Percentiles rank a stretch among this genome's conserved stretches.
Evolutionary conservation across 371 early-diverging fungal genomes (phyloP).

Genomic region (Sporodiniella umbellata): DNA sequence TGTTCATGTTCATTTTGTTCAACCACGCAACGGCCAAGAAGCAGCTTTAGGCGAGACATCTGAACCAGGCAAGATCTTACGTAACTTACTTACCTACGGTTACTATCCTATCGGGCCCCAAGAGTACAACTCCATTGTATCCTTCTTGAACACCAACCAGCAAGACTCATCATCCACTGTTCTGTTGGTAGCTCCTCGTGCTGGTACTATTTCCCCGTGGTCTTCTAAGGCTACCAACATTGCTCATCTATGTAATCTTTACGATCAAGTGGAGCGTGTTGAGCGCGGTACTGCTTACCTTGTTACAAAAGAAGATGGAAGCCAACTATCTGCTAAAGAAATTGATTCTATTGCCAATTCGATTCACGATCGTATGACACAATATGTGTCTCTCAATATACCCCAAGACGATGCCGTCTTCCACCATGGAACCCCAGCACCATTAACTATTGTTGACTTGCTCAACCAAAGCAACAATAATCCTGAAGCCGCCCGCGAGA

Average conservation of each 20-base stretch:
- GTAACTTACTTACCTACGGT: constrained; percentile 45
- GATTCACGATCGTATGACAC: constrained; percentile 95
- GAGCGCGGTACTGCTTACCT: constrained; percentile 85
- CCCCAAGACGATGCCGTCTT: constrained; percentile 73
- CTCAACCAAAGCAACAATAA: constrained; percentile 33
- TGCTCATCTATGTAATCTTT: constrained; percentile 82
- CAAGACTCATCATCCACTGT: constrained; percentile 36
- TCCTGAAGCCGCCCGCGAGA: constrained; percentile 53
- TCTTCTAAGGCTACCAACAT: constrained; percentile 98
- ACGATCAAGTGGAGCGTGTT: constrained; percentile 67
- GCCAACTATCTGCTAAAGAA: constrained; percentile 30
- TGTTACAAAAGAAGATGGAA: constrained; percentile 37
- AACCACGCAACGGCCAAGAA: constrained; percentile 44
- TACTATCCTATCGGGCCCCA: constrained; percentile 32
- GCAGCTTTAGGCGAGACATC: constrained; percentile 30
- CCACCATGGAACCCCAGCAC: constrained; percentile 70
- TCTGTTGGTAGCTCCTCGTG: constrained; percentile 77
- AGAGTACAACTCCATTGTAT: constrained; percentile 31
- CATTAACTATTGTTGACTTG: constrained; percentile 72
- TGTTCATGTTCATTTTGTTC: constrained; percentile 72
- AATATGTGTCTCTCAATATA: constrained; percentile 56
- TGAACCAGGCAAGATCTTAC: constrained; percentile 42
- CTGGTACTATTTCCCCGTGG: constrained; percentile 98
- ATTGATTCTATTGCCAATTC: constrained; percentile 47
- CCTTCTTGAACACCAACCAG: constrained; percentile 30